These are phyloP conservation scores for Syncephalastrum contaminatum DNA, from an alignment of 371 early-diverging fungal species.

Conservation along the genomic window DNA sequence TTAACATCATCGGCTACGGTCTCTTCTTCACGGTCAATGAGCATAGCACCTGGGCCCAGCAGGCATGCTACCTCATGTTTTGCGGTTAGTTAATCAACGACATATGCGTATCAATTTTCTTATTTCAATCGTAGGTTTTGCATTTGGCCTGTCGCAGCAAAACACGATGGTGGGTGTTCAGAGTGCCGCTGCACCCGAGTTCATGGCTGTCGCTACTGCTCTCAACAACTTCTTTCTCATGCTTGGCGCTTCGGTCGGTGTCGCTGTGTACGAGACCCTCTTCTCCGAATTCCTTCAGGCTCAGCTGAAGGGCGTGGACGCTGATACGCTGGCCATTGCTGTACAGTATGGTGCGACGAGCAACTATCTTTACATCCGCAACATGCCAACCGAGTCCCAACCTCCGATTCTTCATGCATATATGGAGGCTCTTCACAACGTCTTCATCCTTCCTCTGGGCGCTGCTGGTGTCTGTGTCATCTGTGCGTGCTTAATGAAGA, in stretches of 20 bases:
- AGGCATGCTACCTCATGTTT: conserved; percentile 39
- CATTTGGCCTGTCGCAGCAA: conserved; percentile 66
- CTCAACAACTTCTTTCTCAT: conserved; percentile 38
- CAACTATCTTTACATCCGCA: conserved; percentile 30
- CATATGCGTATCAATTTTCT: too few species aligned
- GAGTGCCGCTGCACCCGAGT: conserved; percentile 44
- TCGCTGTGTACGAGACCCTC: conserved; percentile 36
- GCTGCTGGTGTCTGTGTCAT: conserved; percentile 56
- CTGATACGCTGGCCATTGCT: conserved; percentile 19
- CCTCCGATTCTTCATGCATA: conserved; percentile 52
- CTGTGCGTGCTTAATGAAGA: conserved; percentile 40
- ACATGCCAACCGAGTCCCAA: conserved; percentile 35
- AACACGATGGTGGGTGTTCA: conserved; percentile 60
- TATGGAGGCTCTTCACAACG: conserved; percentile 50
- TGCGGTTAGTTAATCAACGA: conserved; percentile 12
- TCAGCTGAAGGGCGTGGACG: conserved; percentile 17
- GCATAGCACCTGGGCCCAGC: conserved; percentile 32
- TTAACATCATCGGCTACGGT: conserved; percentile 38
- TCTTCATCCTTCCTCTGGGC: conserved; percentile 58
- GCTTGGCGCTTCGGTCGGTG: conserved; percentile 35
- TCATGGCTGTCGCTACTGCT: conserved; percentile 64
- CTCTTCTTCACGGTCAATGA: conserved; percentile 39
- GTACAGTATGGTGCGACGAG: conserved; percentile 23
- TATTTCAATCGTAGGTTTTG: conserved; percentile 22
- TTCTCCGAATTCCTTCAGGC: conserved; percentile 17